Conservation (phyloP, 2,329 filamentous ascomycete species). For the Penicillium sp. region DNA sequence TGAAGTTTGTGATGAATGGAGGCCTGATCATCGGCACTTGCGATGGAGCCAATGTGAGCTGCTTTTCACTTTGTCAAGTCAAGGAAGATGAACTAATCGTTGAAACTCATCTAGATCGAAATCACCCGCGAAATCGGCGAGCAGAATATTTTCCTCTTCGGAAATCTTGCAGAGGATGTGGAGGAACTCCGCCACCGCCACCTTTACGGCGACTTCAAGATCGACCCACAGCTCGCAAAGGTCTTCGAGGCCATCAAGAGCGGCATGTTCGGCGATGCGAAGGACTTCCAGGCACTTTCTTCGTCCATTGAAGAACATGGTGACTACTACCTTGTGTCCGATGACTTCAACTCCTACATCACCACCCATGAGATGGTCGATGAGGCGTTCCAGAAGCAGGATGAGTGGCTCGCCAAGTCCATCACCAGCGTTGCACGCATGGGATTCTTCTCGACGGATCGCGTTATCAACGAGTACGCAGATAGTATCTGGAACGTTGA, state of each 20-base stretch:
- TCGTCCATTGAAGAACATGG: constrained; percentile 86
- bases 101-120: constrained; percentile 66
- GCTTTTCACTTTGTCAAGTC: background rate
- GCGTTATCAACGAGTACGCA: constrained; percentile 96
- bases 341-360: constrained; percentile 94
- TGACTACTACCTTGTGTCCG: constrained; percentile 95
- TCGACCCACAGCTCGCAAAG: constrained; percentile 73
- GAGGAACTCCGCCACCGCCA: constrained; percentile 92
- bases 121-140: constrained; percentile 97
- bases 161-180: constrained; percentile 91
- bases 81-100: background rate
- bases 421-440: constrained; percentile 88
- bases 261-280: constrained; percentile 76
- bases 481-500: constrained; percentile 97
- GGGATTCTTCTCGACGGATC: constrained; percentile 95
- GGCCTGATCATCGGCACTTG: constrained; percentile 97
- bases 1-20: constrained; percentile 99
- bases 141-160: constrained; percentile 97
- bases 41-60: constrained; percentile 89
- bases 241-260: constrained; percentile 83
- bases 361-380: constrained; percentile 90
- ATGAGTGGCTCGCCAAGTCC: constrained; percentile 87
- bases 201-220: constrained; percentile 73
- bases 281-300: constrained; percentile 78
- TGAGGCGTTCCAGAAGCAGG: constrained; percentile 85